Evolutionary conservation across 1,284 basidiomycete genomes (phyloP), one percentile per base, ranked within the genome.

Genomic region (Coniferiporia weirii): DNA sequence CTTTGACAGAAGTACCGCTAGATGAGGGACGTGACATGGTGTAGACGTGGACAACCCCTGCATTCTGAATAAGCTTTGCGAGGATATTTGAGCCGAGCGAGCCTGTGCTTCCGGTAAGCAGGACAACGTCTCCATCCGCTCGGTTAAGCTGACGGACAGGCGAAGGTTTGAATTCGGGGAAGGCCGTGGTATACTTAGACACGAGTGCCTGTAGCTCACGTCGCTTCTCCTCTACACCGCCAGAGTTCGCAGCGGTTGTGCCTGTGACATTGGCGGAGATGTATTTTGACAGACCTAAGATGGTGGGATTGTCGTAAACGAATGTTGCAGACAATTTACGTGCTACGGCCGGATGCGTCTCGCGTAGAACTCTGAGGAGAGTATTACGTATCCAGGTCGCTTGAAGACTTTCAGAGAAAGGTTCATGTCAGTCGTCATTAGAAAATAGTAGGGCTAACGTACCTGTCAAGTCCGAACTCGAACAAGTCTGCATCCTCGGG

Each of bases 401-500:
- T 63, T 75, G 74, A 22, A 78, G 60, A 63, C 79, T 79, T 32
- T 45, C 45, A 17, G 17, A 38, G 3, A 13, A 50, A n/a, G n/a
- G n/a, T n/a, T n/a, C n/a, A 12, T 36, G 17, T 15, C 8, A 22
- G 19, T 15, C 15, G 13, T 36, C 4, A 43, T 10, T 10, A 51
- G 38, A 46, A 20, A 3, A 57, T 3, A 8, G 20, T 9, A 44
- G 19, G 19, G 20, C 32, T 13, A 15, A 36, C 64, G n/a, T 51
- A 76, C 77, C 76, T 77, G 61, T 79, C 76, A 56, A 73, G 74
- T 5, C 76, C 76, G 32, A 68, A 64, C 19, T 71, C 68, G 64
- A 79, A 79, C 5, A 79, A 62, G 57, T 79, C 76, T 12, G 66
- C 71, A 13, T 65, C 59, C 52, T 75, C 73, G 3, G 38, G 9